phyloP scores from a whole-genome alignment of 1,139 yeast species.

The Lodderomyces parapsilosis region DNA sequence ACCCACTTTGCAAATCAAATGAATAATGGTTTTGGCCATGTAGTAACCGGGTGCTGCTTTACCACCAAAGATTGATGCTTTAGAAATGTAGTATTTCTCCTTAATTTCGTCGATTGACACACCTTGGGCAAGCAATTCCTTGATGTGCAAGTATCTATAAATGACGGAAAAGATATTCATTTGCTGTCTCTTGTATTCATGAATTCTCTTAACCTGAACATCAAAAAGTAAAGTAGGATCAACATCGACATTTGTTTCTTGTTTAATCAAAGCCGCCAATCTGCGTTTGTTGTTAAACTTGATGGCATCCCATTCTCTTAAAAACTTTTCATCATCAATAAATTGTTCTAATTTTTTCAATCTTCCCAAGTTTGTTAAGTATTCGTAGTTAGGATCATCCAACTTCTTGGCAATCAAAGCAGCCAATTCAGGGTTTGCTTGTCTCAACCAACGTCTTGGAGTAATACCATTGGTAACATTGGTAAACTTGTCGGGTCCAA shows the following conservation, averaged over 20 bases:
- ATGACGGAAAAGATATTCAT: conserved; percentile 88
- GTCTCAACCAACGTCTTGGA: conserved; percentile 95
- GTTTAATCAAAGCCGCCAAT: conserved; percentile 68
- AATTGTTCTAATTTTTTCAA: conserved; percentile 68
- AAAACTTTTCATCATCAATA: conserved; percentile 69
- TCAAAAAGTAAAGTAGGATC: conserved; percentile 80
- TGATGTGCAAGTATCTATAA: conserved; percentile 75
- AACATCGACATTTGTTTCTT: conserved; percentile 65
- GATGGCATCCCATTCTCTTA: conserved; percentile 67
- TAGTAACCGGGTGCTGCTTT: conserved; percentile 97
- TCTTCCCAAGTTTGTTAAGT: conserved; percentile 64
- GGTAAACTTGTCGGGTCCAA: conserved; percentile 79
- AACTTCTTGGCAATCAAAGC: conserved; percentile 68
- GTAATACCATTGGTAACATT: conserved; percentile 95
- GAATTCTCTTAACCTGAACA: conserved; percentile 91
- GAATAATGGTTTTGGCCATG: conserved; percentile 89
- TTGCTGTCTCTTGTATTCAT: conserved; percentile 95
- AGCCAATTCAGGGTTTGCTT: conserved; percentile 84
- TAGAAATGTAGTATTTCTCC: conserved; percentile 60
- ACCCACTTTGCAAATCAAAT: conserved; percentile 78
- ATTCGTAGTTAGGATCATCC: conserved; percentile 62
- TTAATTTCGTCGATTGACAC: conserved; percentile 56
- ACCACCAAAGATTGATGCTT: conserved; percentile 86
- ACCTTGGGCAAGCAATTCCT: conserved; percentile 55
- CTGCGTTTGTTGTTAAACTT: conserved; percentile 69